Percentiles rank a stretch among this genome's conserved stretches.
Conservation (phyloP, 2,329 filamentous ascomycete species). For the Exserohilum rostratum region DNA sequence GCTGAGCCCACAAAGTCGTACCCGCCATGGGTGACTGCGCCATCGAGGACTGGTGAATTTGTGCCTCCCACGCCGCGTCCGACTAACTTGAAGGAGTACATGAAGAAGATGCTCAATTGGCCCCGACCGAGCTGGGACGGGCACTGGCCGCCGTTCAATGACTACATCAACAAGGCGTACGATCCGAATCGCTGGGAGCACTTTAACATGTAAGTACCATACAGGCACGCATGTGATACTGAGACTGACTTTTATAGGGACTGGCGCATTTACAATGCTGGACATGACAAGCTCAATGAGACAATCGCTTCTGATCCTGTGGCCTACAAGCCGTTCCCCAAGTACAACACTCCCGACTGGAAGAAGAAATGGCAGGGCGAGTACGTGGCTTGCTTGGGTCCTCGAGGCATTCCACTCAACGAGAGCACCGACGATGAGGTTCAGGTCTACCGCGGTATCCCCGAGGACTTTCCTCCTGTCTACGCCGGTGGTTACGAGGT, state of each 20-base stretch:
- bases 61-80: slow-evolving; percentile 25
- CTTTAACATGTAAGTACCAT: slow-evolving; percentile 44
- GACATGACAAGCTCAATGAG: slow-evolving; percentile 39
- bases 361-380: slow-evolving; percentile 61
- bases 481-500: slow-evolving; percentile 48
- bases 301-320: slow-evolving; percentile 51
- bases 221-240: background rate
- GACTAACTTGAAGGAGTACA: slow-evolving; percentile 43
- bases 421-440: slow-evolving; percentile 65
- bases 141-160: slow-evolving; percentile 55
- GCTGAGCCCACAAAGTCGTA: slow-evolving; percentile 14
- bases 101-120: slow-evolving; percentile 53
- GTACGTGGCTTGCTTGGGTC: slow-evolving; percentile 69
- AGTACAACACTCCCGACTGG: slow-evolving; percentile 70
- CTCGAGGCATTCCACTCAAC: slow-evolving; percentile 59
- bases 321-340: slow-evolving; percentile 73
- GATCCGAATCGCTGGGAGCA: slow-evolving; percentile 58
- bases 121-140: slow-evolving; percentile 44
- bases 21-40: slow-evolving; percentile 35
- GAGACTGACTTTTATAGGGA: slow-evolving; percentile 36
- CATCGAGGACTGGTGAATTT: slow-evolving; percentile 21
- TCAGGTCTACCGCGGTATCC: slow-evolving; percentile 65
- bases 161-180: slow-evolving; percentile 51
- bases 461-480: slow-evolving; percentile 50
- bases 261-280: slow-evolving; percentile 47